Percentiles rank a stretch among this genome's conserved stretches.
phyloP scores from a whole-genome alignment of 164 flowering plant species.

The Malania oleifera region DNA sequence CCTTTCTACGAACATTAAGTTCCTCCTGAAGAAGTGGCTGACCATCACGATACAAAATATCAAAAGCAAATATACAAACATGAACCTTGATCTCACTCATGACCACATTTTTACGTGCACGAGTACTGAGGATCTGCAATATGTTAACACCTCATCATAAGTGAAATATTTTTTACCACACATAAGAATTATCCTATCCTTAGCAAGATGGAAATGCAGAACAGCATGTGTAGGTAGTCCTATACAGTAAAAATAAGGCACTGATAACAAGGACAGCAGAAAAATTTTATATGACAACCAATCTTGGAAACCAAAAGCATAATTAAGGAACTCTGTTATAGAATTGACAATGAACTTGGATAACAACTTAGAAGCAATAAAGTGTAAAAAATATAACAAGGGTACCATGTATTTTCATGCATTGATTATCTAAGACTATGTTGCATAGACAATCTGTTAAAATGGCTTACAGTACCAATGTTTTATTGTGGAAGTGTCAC shows the following conservation, averaged over 20 bases:
- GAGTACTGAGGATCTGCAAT: constrained; percentile 72
- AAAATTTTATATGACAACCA: background rate
- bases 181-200: background rate
- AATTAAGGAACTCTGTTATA: background rate
- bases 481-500: no score
- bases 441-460: constrained; percentile 3
- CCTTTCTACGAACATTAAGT: constrained; percentile 82
- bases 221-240: background rate
- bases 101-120: constrained; percentile 85
- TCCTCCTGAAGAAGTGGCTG: constrained; percentile 75
- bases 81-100: constrained; percentile 75
- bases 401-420: background rate
- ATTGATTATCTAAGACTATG: background rate
- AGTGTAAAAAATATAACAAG: background rate
- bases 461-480: no score
- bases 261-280: background rate
- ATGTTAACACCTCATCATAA: constrained; percentile 5
- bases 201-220: background rate
- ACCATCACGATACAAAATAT: constrained; percentile 81
- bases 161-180: background rate
- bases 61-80: constrained; percentile 91
- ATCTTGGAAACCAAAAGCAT: background rate
- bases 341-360: background rate
- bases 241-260: background rate
- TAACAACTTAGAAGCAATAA: background rate